Base-by-base conservation (phyloP, 208 protist species). In the Strigomonas oncopelti region DNA sequence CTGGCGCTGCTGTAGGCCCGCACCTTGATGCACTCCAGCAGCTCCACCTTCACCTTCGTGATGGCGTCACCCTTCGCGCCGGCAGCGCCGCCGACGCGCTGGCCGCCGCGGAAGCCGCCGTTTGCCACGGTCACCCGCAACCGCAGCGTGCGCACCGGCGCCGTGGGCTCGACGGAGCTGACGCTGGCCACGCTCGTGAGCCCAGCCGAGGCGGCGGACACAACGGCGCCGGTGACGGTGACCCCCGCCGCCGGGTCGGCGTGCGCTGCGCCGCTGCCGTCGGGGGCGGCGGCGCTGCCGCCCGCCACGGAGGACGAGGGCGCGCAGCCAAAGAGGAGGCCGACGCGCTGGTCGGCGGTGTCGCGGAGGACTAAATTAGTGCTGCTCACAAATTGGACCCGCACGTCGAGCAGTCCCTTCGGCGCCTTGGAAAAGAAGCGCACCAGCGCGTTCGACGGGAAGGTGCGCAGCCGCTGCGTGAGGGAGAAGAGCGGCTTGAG, bases 401-500 rank as follows among this genome's bases (percentile, higher is more conserved):
- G 54, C 29, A 38, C 24, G 42, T 69, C 32, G 22, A 58, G 18
- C 20, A 63, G 58, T 27, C 66, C 74, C 32, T 74, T 36, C 28
- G 71, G 69, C 11, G 42, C 53, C 7, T 59, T 65, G 25, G n/a
- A 8, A 5, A 80, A 22, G 16, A 75, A 38, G 16, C 54, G 61
- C 9, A 63, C 24, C 5, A 68, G 3, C 3, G 72, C 25, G 38
- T 52, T 77, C 51, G 59, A 7, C 56, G 61, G 61, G 61, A 66
- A 71, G 2, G 76, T 48, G 27, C 72, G 63, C 27, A 73, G 69
- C n/a, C 58, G 53, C 20, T 71, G 74, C 22, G 45, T 65, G 45
- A 74, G 63, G 22, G 45, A 45, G 24, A 75, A 72, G 28, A 53
- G n/a, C 9, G 74, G 78, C 20, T 54, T 31, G 8, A 84, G 52